Evolutionary conservation across 352 stramenopile genomes (phyloP).

Genomic region (Globisporangium lucens): DNA sequence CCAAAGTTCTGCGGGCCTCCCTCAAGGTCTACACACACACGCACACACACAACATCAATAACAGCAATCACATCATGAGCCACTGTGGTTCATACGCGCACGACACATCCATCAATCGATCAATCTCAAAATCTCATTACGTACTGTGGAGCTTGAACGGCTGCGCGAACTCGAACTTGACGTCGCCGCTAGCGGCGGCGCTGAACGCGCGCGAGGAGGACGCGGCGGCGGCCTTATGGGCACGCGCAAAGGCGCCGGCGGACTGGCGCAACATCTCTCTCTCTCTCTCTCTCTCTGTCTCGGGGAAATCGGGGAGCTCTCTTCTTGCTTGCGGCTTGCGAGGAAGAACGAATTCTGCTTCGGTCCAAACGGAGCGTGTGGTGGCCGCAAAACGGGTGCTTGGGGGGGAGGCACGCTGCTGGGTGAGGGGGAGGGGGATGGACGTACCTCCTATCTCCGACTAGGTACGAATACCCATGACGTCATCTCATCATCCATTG

Average conservation of each 20-base stretch:
- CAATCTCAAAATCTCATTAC: constrained; percentile 4
- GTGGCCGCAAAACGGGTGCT: constrained; percentile 10
- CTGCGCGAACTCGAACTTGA: constrained; percentile 65
- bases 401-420: constrained; percentile 3
- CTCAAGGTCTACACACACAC: constrained; percentile 49
- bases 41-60: neutral
- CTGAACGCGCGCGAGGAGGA: constrained; percentile 53
- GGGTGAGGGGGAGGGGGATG: neutral
- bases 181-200: constrained; percentile 38
- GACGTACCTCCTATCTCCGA: neutral
- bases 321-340: constrained; percentile 7
- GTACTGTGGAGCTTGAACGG: constrained; percentile 84
- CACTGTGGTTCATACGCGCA: neutral
- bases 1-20: constrained; percentile 53
- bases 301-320: neutral
- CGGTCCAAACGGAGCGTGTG: constrained; percentile 6
- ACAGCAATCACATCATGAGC: neutral
- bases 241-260: constrained; percentile 36
- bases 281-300: constrained; percentile 3
- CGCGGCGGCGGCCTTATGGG: constrained; percentile 22
- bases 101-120: too few species aligned
- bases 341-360: constrained; percentile 18
- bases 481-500: constrained; percentile 14
- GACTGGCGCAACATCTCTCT: constrained; percentile 62
- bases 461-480: constrained; percentile 7